A percentile compares a stretch with the other conserved stretches of the same genome.
Conservation (phyloP, 352 stramenopile species). For the Blastocystis sp. region DNA sequence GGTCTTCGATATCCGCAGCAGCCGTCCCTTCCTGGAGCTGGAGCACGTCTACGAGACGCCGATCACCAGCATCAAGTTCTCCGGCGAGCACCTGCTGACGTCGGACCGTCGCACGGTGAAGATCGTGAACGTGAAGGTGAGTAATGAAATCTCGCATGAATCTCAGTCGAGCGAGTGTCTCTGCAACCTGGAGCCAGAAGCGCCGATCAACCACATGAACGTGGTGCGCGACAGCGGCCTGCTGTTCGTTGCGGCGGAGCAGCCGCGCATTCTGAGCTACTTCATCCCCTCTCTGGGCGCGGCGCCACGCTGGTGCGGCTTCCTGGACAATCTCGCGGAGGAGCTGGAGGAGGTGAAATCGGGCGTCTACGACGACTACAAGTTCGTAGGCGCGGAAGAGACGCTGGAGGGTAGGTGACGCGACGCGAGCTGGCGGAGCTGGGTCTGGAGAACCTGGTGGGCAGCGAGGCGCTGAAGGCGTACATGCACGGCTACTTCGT, state of each 20-base stretch:
- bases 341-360: constrained; percentile 81
- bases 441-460: constrained; percentile 89
- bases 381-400: constrained; percentile 88
- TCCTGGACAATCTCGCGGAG: constrained; percentile 95
- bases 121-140: constrained; percentile 70
- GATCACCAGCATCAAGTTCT: constrained; percentile 78
- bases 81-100: constrained; percentile 71
- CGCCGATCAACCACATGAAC: constrained; percentile 86
- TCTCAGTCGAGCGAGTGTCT: constrained; percentile 45
- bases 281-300: constrained; percentile 91
- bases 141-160: background rate
- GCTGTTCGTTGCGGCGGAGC: constrained; percentile 86
- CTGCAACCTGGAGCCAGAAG: constrained; percentile 85
- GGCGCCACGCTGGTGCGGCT: constrained; percentile 94
- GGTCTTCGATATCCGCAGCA: constrained; percentile 88
- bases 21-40: constrained; percentile 81
- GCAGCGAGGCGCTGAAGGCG: constrained; percentile 82
- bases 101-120: constrained; percentile 76
- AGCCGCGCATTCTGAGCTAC: constrained; percentile 89
- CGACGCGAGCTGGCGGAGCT: constrained; percentile 79
- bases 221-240: constrained; percentile 83
- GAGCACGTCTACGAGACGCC: constrained; percentile 91
- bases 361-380: constrained; percentile 93
- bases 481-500: constrained; percentile 99
- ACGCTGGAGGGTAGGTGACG: constrained; percentile 69